These are phyloP conservation scores for Ceratobasidium sp. DNA, from an alignment of 1,284 basidiomycete genomes.

Conservation along the genomic window DNA sequence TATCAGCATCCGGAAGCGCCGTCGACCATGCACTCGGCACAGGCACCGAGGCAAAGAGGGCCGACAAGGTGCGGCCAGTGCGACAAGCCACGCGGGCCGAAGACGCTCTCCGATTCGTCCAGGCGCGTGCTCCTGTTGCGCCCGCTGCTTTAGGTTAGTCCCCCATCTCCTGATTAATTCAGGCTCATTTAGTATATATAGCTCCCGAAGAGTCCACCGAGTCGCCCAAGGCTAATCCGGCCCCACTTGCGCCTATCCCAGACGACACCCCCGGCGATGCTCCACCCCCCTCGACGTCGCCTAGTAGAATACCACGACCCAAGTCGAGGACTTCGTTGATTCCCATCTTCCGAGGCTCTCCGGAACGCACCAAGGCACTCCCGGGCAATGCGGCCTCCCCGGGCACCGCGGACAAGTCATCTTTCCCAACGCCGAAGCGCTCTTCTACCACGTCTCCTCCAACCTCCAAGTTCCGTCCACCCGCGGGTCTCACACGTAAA, in stretches of 20 bases:
- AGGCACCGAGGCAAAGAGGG: not conserved
- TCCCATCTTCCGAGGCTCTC: not conserved
- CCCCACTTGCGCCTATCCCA: not conserved
- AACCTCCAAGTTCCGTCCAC: conserved; percentile 24
- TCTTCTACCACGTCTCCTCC: not conserved
- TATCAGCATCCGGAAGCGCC: conserved; percentile 1
- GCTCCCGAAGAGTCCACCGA: conserved; percentile 28
- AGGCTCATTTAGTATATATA: not conserved
- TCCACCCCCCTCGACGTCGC: not conserved
- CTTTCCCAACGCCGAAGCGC: not conserved
- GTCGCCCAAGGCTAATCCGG: conserved; percentile 9
- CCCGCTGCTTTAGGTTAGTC: no score
- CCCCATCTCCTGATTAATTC: no score
- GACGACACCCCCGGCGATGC: not conserved
- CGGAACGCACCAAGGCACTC: not conserved
- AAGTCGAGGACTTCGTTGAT: conserved; percentile 1
- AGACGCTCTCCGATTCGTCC: conserved; percentile 19
- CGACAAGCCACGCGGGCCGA: conserved; percentile 32
- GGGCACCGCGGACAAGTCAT: not conserved
- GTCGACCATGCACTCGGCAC: conserved; percentile 12
- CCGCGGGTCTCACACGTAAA: conserved; percentile 27
- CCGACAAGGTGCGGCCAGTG: conserved; percentile 11
- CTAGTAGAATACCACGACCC: not conserved
- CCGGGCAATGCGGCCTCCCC: not conserved
- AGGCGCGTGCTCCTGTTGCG: conserved; percentile 4